A percentile compares a stretch with the other conserved stretches of the same genome.
These are phyloP conservation scores for Suillus clintonianus DNA, from an alignment of 768 basidiomycete genomes.

Conservation along the genomic window DNA sequence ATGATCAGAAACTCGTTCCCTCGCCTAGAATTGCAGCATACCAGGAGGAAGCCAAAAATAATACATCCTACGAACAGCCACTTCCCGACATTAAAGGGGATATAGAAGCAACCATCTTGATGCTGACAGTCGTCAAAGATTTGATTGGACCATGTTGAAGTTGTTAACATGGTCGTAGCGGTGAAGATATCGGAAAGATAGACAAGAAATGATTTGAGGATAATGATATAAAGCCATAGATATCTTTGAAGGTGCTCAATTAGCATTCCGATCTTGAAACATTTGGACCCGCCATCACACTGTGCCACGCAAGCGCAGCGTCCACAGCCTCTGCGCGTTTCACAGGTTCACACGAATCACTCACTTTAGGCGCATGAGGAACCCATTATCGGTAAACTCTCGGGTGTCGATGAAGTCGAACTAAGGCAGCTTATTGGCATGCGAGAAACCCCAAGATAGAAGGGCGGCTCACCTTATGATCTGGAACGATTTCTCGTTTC, in stretches of 20 bases:
- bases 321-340: not conserved
- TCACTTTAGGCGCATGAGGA: slow-evolving; percentile 85
- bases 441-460: not conserved
- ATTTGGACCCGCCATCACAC: not conserved
- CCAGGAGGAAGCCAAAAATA: slow-evolving; percentile 95
- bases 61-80: slow-evolving; percentile 99
- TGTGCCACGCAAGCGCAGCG: not conserved
- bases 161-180: slow-evolving; percentile 93
- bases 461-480: slow-evolving; percentile 79
- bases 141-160: slow-evolving; percentile 86
- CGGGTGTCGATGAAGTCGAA: slow-evolving; percentile 96
- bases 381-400: slow-evolving; percentile 89
- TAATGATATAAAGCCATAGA: slow-evolving; percentile 87
- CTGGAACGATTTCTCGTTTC: slow-evolving; percentile 97
- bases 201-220: slow-evolving; percentile 95
- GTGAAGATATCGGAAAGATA: slow-evolving; percentile 98
- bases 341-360: slow-evolving; percentile 17
- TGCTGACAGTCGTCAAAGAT: slow-evolving; percentile 78
- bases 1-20: slow-evolving; percentile 14
- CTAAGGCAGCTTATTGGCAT: slow-evolving; percentile 41
- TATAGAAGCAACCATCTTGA: slow-evolving; percentile 73
- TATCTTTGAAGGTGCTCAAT: slow-evolving; percentile 57
- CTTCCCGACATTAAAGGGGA: slow-evolving; percentile 86
- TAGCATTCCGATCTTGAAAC: slow-evolving; percentile 1
- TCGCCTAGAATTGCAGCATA: slow-evolving; percentile 36